Base-by-base conservation (phyloP, 495 filamentous ascomycete genomes). In the Penicillium bovifimosum region DNA sequence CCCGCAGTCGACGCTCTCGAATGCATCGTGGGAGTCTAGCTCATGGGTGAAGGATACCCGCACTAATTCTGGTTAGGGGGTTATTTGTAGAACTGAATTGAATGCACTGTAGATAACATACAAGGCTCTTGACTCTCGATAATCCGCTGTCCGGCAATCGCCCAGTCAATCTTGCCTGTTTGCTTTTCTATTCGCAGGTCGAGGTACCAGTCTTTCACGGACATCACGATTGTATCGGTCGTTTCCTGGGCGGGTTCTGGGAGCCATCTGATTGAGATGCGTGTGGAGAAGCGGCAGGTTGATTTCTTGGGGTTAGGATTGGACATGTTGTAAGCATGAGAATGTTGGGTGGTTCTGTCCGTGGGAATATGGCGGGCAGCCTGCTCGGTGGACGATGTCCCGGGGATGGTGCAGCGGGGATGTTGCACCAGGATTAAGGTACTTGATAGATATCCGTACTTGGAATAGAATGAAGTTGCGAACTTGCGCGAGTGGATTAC, bases 151-250 rank as follows among this genome's bases (percentile, higher is more conserved):
- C 71, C 71, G 2, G 71, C 69, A 26, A 74, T 73, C 1, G 69
- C 71, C 71, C 71, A 74, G 64, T 73, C 70, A 24, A 74, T 67
- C 2, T 48, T 38, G 4, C 54, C 54, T 0, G 65, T 60, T 17
- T 41, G n/a, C 20, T 62, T 65, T 41, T 71, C 67, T 34, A 76
- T 67, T 36, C 73, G 68, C 9, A 76, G 51, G 51, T 76, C 71
- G 1, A 76, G 65, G 36, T 72, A 74, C 70, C 72, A 76, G 49
- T 67, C 67, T 8, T 61, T 65, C 0, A 76, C 70, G 27, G 71
- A 71, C 56, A 76, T 63, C 50, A 74, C 71, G n/a, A 73, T 58
- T 26, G 73, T 76, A 31, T 76, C 71, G 26, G 71, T 76, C 24
- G 63, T 71, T 51, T 76, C 73, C 36, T 62, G 65, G 4, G 70